phyloP scores from a whole-genome alignment of 768 basidiomycete genomes.

The Podaxis sp. region DNA sequence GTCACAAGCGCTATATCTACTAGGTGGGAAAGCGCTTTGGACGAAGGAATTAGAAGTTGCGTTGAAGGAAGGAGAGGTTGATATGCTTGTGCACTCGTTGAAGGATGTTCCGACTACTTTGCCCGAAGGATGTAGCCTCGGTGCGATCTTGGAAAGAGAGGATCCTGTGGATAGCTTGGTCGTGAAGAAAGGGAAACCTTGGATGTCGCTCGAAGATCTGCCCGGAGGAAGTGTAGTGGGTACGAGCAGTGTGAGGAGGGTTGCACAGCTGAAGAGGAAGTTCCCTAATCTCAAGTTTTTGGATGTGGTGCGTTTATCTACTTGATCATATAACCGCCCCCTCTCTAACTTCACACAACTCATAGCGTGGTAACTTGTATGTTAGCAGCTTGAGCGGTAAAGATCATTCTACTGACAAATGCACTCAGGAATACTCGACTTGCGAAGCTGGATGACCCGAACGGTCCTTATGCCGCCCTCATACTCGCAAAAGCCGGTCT shows the following conservation, averaged over 20 bases:
- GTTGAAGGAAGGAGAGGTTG: constrained; percentile 68
- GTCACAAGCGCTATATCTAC: constrained; percentile 77
- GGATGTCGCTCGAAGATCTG: constrained; percentile 76
- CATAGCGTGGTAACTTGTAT: constrained; percentile 84
- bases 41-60: constrained; percentile 94
- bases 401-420: background rate
- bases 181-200: constrained; percentile 68
- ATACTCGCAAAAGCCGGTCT: constrained; percentile 95
- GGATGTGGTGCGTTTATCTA: constrained; percentile 72
- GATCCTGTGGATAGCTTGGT: constrained; percentile 89
- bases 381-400: constrained; percentile 26
- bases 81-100: constrained; percentile 89
- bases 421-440: constrained; percentile 78
- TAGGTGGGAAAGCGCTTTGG: constrained; percentile 94
- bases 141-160: constrained; percentile 83
- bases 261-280: constrained; percentile 82
- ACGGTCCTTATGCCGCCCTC: constrained; percentile 80
- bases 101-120: constrained; percentile 94
- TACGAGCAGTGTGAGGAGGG: constrained; percentile 89
- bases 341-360: constrained; percentile 2
- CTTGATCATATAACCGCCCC: background rate
- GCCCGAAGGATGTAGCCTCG: constrained; percentile 82
- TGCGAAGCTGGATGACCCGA: constrained; percentile 82
- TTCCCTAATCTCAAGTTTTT: constrained; percentile 78
- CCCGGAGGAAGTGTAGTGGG: constrained; percentile 92